phyloP scores from a whole-genome alignment of 768 basidiomycete species.

The Gloeophyllum trabeum region DNA sequence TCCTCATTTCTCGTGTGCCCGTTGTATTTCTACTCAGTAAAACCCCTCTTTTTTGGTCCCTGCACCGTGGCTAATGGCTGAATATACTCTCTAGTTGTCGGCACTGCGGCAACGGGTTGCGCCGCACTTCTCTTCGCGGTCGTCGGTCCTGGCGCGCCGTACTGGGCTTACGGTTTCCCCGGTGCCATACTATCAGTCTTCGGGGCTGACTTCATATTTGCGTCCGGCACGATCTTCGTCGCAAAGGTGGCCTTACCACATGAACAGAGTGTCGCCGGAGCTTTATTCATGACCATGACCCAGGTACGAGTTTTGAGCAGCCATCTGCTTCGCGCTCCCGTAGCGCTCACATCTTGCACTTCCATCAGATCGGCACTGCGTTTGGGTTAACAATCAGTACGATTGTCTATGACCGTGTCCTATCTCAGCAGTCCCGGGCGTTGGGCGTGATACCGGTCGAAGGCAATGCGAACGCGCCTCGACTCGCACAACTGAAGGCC shows the following conservation, averaged over 20 bases:
- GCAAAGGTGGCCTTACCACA: conserved; percentile 53
- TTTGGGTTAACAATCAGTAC: conserved; percentile 65
- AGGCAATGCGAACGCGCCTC: conserved; percentile 18
- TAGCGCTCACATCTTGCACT: background rate
- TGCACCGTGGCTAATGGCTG: too few relatives aligned
- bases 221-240: conserved; percentile 64
- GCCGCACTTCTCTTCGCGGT: conserved; percentile 61
- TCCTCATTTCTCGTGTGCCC: conserved; percentile 43
- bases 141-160: conserved; percentile 42
- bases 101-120: conserved; percentile 44
- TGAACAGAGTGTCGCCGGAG: conserved; percentile 71
- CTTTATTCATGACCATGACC: conserved; percentile 69
- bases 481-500: conserved; percentile 28
- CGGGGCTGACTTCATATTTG: conserved; percentile 71
- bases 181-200: conserved; percentile 52
- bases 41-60: too few relatives aligned
- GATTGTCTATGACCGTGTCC: conserved; percentile 54
- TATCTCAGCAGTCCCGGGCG: conserved; percentile 18
- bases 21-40: conserved; percentile 47
- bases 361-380: conserved; percentile 47
- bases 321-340: background rate
- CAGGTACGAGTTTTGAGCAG: conserved; percentile 45
- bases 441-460: conserved; percentile 20
- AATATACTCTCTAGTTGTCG: too few relatives aligned
- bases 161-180: conserved; percentile 73